A percentile compares a stretch with the other conserved stretches of the same genome.
Conservation (phyloP, 352 stramenopile species). For the Phytopythium sindhum region DNA sequence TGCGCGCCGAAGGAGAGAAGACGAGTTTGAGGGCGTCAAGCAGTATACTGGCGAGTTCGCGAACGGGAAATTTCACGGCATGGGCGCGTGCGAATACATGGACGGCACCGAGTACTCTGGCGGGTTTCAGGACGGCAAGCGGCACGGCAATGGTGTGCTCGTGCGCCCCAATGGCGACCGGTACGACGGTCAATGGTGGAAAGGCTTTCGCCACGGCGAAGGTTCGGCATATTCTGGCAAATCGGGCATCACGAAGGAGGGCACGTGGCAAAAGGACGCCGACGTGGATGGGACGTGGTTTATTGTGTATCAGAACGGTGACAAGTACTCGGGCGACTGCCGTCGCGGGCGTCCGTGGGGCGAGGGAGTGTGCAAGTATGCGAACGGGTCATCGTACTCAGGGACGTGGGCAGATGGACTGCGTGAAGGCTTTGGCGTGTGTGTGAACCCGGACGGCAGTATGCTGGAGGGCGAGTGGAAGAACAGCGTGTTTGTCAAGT, state of each 20-base stretch:
- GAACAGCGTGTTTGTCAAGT: slow-evolving; percentile 61
- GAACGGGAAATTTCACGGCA: slow-evolving; percentile 60
- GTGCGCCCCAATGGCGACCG: slow-evolving; percentile 34
- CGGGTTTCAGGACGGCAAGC: slow-evolving; percentile 59
- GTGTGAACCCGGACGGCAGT: slow-evolving; percentile 47
- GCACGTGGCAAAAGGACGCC: slow-evolving; percentile 54
- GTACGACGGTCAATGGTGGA: slow-evolving; percentile 79
- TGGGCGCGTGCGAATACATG: slow-evolving; percentile 77
- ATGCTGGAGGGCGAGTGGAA: slow-evolving; percentile 76
- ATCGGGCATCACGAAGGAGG: slow-evolving; percentile 65
- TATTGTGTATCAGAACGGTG: slow-evolving; percentile 62
- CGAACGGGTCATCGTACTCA: slow-evolving; percentile 89
- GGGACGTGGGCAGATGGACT: slow-evolving; percentile 79
- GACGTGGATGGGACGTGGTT: slow-evolving; percentile 70
- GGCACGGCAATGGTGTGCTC: slow-evolving; percentile 70
- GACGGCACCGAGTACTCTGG: slow-evolving; percentile 91
- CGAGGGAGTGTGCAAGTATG: slow-evolving; percentile 87
- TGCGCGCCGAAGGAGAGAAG: slow-evolving; percentile 12
- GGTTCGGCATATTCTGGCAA: slow-evolving; percentile 44
- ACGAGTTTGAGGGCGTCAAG: slow-evolving; percentile 46
- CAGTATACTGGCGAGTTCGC: slow-evolving; percentile 69
- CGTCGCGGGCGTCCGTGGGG: slow-evolving; percentile 61
- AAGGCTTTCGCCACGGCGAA: slow-evolving; percentile 66
- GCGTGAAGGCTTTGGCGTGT: slow-evolving; percentile 74
- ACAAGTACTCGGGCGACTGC: slow-evolving; percentile 72